A percentile compares a stretch with the other conserved stretches of the same genome.
Conservation (phyloP, 768 basidiomycete species). For the Tulasnella sp. region DNA sequence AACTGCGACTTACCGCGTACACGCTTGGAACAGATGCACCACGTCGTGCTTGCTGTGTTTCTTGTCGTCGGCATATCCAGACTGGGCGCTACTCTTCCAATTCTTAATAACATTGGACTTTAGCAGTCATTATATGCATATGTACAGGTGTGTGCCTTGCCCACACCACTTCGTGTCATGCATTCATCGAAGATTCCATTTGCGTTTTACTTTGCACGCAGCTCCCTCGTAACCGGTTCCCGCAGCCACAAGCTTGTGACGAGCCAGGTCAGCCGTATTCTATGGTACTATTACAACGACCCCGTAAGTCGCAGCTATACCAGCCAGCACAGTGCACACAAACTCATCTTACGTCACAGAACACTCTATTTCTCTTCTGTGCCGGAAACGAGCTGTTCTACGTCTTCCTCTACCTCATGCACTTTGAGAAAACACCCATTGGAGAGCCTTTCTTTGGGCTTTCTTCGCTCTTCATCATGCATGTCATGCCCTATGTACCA, state of each 20-base stretch:
- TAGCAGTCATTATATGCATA: constrained; percentile 98
- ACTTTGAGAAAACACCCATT: constrained; percentile 67
- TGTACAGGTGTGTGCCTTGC: constrained; percentile 71
- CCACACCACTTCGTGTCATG: neutral
- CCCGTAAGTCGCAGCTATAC: constrained; percentile 42
- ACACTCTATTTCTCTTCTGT: constrained; percentile 82
- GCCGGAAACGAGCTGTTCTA: constrained; percentile 95
- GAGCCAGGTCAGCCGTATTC: constrained; percentile 82
- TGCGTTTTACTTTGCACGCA: constrained; percentile 27
- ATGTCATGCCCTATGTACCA: constrained; percentile 20
- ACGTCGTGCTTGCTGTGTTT: constrained; percentile 92
- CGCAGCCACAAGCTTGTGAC: constrained; percentile 86
- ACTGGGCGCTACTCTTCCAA: constrained; percentile 78
- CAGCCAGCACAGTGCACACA: neutral
- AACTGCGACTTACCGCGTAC: neutral
- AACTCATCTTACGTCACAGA: constrained; percentile 25
- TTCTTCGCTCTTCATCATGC: constrained; percentile 11
- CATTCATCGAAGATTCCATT: neutral
- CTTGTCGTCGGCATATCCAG: constrained; percentile 80
- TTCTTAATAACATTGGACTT: constrained; percentile 96
- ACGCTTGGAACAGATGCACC: constrained; percentile 60
- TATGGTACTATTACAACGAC: constrained; percentile 91
- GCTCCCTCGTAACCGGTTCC: constrained; percentile 90
- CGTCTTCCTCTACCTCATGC: constrained; percentile 87
- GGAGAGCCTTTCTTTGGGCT: constrained; percentile 27